Evolutionary conservation across 495 filamentous ascomycete genomes (phyloP).

Genomic region (Hyaloscypha bicolor): DNA sequence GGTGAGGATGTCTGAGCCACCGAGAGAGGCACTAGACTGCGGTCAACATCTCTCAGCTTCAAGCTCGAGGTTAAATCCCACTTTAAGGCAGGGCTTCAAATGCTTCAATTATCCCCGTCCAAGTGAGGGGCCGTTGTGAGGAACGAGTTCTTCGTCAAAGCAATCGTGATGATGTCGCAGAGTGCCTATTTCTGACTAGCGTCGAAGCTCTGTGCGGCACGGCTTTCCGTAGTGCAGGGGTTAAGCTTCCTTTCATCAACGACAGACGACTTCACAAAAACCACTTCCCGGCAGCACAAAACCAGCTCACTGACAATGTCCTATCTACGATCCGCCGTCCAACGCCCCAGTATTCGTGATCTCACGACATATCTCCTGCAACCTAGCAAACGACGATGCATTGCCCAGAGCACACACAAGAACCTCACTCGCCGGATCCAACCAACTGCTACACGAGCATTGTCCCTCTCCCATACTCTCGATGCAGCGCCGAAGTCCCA

Average conservation of each 20-base stretch:
- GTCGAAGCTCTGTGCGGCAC: background rate
- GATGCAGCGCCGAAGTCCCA: constrained; percentile 20
- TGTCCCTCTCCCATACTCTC: constrained; percentile 7
- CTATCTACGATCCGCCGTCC: background rate
- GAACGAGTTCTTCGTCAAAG: too few relatives aligned
- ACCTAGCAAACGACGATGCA: background rate
- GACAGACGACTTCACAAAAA: background rate
- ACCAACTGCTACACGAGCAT: background rate
- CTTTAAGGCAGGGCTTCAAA: too few relatives aligned
- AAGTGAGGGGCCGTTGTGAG: too few relatives aligned
- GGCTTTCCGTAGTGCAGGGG: background rate
- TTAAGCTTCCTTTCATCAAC: background rate
- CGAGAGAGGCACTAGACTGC: too few relatives aligned
- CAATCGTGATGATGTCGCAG: background rate
- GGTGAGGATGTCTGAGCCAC: too few relatives aligned
- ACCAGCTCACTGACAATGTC: background rate
- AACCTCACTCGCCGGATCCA: background rate
- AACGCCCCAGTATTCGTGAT: constrained; percentile 4
- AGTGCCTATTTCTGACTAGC: background rate
- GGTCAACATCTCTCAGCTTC: too few relatives aligned
- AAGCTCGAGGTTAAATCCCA: too few relatives aligned
- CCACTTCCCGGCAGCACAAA: background rate
- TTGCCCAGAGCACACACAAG: background rate
- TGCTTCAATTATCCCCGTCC: too few relatives aligned
- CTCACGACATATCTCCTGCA: background rate